Percentiles rank a stretch among this genome's conserved stretches.
phyloP scores from a whole-genome alignment of 495 filamentous ascomycete genomes.

The Letharia columbiana region DNA sequence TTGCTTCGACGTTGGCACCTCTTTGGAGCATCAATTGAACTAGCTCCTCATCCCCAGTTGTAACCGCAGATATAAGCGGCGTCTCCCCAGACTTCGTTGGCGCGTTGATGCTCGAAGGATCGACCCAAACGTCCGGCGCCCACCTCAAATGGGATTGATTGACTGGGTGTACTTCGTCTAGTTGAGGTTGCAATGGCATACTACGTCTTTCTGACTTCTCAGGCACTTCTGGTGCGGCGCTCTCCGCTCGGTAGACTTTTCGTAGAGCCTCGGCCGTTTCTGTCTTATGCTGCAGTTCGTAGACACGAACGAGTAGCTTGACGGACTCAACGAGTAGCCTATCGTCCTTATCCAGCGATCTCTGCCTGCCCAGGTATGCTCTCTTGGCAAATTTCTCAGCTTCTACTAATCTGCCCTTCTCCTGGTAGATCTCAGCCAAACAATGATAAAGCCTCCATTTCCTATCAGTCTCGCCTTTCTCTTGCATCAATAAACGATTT shows the following conservation, averaged over 20 bases:
- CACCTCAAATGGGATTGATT: conserved; percentile 14
- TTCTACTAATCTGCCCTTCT: conserved; percentile 10
- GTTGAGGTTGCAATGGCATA: conserved; percentile 2
- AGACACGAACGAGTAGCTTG: conserved; percentile 17
- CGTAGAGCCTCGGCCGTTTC: conserved; percentile 18
- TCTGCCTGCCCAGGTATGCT: conserved; percentile 21
- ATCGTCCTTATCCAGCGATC: conserved; percentile 13
- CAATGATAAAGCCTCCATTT: conserved; percentile 23
- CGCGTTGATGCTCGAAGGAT: conserved; percentile 22
- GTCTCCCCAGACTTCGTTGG: conserved; percentile 21
- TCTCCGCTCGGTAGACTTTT: conserved; percentile 16
- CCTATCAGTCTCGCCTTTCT: conserved; percentile 17
- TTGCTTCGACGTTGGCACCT: conserved; percentile 21
- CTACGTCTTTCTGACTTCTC: neutral
- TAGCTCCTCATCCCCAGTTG: conserved; percentile 17
- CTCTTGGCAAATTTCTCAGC: conserved; percentile 22
- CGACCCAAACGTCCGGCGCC: conserved; percentile 21
- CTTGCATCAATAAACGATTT: conserved; percentile 17
- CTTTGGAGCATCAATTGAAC: conserved; percentile 20
- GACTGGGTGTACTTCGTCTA: neutral
- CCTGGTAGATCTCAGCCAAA: conserved; percentile 18
- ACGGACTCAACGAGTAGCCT: conserved; percentile 18
- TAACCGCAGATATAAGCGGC: conserved; percentile 21
- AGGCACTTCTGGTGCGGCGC: neutral
- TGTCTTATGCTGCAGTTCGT: conserved; percentile 13